Conservation (phyloP, 768 basidiomycete genomes). For the Boletus pseudopeckii region DNA sequence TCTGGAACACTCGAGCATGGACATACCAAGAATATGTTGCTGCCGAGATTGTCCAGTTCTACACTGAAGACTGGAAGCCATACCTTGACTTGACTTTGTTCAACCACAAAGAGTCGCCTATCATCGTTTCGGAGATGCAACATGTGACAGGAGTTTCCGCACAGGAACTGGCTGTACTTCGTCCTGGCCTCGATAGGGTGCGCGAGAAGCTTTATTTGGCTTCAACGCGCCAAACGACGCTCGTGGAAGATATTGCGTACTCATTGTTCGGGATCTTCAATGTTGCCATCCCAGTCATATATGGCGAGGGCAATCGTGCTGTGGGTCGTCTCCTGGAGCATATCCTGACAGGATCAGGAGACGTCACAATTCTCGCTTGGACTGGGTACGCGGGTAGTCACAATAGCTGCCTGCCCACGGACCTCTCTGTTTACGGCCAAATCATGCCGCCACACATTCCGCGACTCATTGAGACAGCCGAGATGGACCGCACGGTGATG, state of each 20-base stretch:
- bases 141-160: background rate
- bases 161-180: background rate
- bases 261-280: conserved; percentile 9
- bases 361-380: conserved; percentile 8
- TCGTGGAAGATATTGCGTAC: conserved; percentile 8
- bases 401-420: background rate
- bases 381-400: background rate
- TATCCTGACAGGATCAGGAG: background rate
- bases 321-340: conserved; percentile 9
- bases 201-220: conserved; percentile 13
- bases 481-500: background rate
- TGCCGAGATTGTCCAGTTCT: background rate
- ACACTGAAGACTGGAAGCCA: conserved; percentile 11
- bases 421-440: conserved; percentile 1
- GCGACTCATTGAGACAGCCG: background rate
- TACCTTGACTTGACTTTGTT: background rate
- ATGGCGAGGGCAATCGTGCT: conserved; percentile 6
- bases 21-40: conserved; percentile 13
- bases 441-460: background rate
- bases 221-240: background rate
- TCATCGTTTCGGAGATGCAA: conserved; percentile 2
- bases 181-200: background rate
- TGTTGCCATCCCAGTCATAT: background rate
- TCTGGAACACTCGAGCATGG: conserved; percentile 10
- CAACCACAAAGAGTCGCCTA: conserved; percentile 6